phyloP scores from a whole-genome alignment of 2,329 filamentous ascomycete genomes.

The Beauveria pseudobassiana region DNA sequence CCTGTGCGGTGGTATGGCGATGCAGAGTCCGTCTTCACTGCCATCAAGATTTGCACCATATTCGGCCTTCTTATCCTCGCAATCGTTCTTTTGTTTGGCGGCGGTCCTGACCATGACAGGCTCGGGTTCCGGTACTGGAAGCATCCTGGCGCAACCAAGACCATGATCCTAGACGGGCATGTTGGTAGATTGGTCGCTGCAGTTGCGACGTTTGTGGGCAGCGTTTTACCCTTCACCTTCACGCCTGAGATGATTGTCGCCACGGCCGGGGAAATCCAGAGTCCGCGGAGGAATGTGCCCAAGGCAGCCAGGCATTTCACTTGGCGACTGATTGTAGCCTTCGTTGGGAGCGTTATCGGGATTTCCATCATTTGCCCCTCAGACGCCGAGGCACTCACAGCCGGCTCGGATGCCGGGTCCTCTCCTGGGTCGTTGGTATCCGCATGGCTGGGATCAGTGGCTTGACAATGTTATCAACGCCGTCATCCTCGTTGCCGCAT shows the following conservation, averaged over 20 bases:
- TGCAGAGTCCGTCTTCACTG: background rate
- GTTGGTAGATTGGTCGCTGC: background rate
- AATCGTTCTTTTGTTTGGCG: background rate
- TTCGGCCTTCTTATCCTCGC: background rate
- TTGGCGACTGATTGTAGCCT: background rate
- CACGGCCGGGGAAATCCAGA: no score
- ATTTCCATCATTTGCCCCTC: slow-evolving; percentile 23
- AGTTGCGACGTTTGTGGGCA: background rate
- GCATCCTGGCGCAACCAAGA: background rate
- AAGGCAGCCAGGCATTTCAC: background rate
- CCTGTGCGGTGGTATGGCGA: slow-evolving; percentile 3
- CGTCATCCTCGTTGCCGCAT: slow-evolving; percentile 3
- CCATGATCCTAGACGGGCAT: background rate
- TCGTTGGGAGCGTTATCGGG: slow-evolving; percentile 12
- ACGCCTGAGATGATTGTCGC: no score
- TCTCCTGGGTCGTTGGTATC: slow-evolving; percentile 58
- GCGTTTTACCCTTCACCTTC: background rate
- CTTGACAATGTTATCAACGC: slow-evolving; percentile 60
- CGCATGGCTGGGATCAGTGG: slow-evolving; percentile 51
- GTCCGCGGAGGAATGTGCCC: background rate
- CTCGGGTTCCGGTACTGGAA: slow-evolving; percentile 1
- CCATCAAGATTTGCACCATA: background rate
- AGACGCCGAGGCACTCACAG: slow-evolving; percentile 22
- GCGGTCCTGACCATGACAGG: background rate
- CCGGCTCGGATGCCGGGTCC: slow-evolving; percentile 23